Evolutionary conservation across 1,284 basidiomycete species (phyloP).

Genomic region (Malassezia restricta): DNA sequence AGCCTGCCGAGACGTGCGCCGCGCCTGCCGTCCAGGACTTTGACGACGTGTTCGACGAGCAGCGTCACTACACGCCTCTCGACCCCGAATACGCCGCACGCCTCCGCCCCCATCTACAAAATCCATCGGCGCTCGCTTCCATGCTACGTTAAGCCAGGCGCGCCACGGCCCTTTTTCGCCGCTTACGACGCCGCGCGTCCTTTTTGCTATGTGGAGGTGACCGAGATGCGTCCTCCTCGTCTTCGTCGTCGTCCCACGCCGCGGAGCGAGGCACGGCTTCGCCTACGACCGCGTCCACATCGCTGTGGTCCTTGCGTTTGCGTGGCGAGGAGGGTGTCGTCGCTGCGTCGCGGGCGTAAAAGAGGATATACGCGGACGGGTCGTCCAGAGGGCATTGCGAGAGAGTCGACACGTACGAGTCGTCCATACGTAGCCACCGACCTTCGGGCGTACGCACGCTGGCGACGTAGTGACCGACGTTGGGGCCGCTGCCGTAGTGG

Average conservation of each 20-base stretch:
- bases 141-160: background rate
- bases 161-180: slow-evolving; percentile 2
- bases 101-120: background rate
- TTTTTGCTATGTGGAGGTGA: background rate
- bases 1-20: background rate
- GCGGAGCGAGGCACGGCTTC: background rate
- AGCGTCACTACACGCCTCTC: background rate
- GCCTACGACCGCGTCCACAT: background rate
- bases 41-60: slow-evolving; percentile 4
- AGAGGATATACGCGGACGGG: slow-evolving; percentile 81
- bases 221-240: background rate
- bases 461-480: slow-evolving; percentile 91
- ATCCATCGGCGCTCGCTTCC: background rate
- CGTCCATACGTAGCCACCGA: slow-evolving; percentile 85
- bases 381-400: slow-evolving; percentile 48
- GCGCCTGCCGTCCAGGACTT: slow-evolving; percentile 13
- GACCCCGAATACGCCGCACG: background rate
- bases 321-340: background rate
- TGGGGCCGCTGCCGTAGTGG: slow-evolving; percentile 80
- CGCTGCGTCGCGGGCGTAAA: slow-evolving; percentile 61
- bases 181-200: slow-evolving; percentile 8
- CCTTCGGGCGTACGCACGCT: slow-evolving; percentile 64
- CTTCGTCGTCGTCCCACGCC: background rate
- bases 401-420: slow-evolving; percentile 58
- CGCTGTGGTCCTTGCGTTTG: slow-evolving; percentile 5